phyloP scores from a whole-genome alignment of 208 protist genomes.

The Naegleria lovaniensis region DNA sequence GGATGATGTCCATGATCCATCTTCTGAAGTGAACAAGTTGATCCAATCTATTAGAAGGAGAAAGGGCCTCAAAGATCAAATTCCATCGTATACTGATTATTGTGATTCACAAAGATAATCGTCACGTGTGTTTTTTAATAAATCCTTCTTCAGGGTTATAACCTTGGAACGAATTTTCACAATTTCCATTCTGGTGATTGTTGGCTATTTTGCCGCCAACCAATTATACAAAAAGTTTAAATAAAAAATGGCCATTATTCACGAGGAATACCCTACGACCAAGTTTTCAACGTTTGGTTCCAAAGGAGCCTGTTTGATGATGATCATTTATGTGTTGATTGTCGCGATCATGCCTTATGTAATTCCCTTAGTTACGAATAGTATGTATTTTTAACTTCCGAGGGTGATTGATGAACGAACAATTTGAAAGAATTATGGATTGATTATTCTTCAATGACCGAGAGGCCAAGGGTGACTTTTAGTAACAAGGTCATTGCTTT shows the following conservation, averaged over 20 bases:
- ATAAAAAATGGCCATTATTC: not conserved
- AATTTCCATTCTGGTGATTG: too few species aligned
- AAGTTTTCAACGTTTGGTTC: not conserved
- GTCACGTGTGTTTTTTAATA: too few species aligned
- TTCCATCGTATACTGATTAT: constrained; percentile 52
- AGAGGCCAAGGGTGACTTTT: not conserved
- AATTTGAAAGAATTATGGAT: not conserved
- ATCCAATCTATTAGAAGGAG: constrained; percentile 77
- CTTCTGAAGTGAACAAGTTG: constrained; percentile 60
- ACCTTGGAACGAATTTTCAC: too few species aligned
- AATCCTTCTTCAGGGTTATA: too few species aligned
- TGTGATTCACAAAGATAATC: not conserved
- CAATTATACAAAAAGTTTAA: too few species aligned
- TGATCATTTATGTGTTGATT: not conserved
- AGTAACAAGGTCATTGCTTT: not conserved
- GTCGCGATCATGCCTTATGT: not conserved
- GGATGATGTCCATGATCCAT: constrained; percentile 70
- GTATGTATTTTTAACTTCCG: not conserved
- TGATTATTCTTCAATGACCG: not conserved
- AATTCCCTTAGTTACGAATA: not conserved
- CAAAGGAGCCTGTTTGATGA: not conserved
- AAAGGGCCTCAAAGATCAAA: constrained; percentile 89
- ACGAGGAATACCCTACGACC: not conserved
- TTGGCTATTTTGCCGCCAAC: too few species aligned
- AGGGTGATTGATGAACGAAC: not conserved